These are phyloP conservation scores for Auriscalpium microsporum DNA, from an alignment of 768 basidiomycete species.

Conservation along the genomic window DNA sequence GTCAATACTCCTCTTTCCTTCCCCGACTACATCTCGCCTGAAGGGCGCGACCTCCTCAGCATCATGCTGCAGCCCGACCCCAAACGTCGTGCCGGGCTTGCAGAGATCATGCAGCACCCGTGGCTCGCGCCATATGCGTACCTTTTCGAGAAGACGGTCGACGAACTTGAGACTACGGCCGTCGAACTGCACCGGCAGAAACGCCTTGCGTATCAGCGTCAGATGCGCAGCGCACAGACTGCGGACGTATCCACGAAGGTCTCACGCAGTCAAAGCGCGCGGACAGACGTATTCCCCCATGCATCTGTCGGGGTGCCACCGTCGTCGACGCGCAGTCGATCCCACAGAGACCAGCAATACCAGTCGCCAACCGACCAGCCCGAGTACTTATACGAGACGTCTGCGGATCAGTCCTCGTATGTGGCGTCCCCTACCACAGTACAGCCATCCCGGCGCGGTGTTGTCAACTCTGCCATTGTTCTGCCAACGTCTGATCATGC, in stretches of 20 bases:
- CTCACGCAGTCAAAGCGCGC: slow-evolving; percentile 46
- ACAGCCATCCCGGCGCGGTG: slow-evolving; percentile 28
- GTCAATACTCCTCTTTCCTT: slow-evolving; percentile 94
- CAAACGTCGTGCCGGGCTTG: slow-evolving; percentile 63
- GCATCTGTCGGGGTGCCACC: slow-evolving; percentile 21
- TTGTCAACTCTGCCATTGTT: slow-evolving; percentile 34
- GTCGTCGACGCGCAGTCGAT: slow-evolving; percentile 28
- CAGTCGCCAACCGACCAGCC: slow-evolving; percentile 34
- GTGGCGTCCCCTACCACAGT: slow-evolving; percentile 3
- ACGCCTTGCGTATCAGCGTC: slow-evolving; percentile 69
- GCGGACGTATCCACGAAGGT: slow-evolving; percentile 26
- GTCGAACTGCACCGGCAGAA: slow-evolving; percentile 83
- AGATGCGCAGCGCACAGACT: slow-evolving; percentile 52
- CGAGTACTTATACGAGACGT: slow-evolving; percentile 70
- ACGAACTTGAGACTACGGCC: slow-evolving; percentile 71
- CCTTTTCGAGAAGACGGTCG: slow-evolving; percentile 62
- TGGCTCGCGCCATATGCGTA: slow-evolving; percentile 69
- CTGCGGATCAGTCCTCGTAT: slow-evolving; percentile 46
- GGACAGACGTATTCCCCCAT: slow-evolving; percentile 37
- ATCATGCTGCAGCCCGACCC: slow-evolving; percentile 97
- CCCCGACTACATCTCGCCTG: slow-evolving; percentile 86
- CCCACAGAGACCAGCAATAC: slow-evolving; percentile 38
- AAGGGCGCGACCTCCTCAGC: slow-evolving; percentile 75
- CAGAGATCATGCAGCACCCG: slow-evolving; percentile 75
- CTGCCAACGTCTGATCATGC: slow-evolving; percentile 32